Base-by-base conservation (phyloP, 352 stramenopile genomes). In the Phytopythium sindhum region DNA sequence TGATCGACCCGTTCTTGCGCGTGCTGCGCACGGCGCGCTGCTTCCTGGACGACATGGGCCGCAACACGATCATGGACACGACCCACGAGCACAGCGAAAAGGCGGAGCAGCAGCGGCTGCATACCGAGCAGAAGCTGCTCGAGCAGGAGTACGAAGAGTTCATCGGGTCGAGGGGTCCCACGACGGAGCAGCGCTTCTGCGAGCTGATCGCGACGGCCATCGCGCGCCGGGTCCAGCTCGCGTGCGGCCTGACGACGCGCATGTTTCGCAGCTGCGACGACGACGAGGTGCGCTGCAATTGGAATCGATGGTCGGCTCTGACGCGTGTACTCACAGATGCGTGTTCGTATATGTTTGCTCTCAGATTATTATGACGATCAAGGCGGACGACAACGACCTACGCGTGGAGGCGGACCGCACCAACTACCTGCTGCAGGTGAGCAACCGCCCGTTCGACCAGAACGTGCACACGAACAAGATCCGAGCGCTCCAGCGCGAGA, bases 351-450 rank as follows among this genome's bases (percentile, higher is more conserved):
- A 45, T 11, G 19, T 9, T 7, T 42, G 35, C 28, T 39, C 10
- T 1, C 44, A 70, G 73, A 91, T 93, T 55, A 87, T 95, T 41
- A 90, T 95, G 81, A 88, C 79, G 6, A 81, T 93, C 64, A 90
- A 86, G 62, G 73, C 84, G 4, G 86, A 95, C 35, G 81, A 95
- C 65, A 79, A 86, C 31, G 84, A 95, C 59, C 62, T 95, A 41
- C 64, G 78, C 8, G 68, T 90, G 8, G 84, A 91, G 53, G 84
- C 86, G 1, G 86, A 92, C 59, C 86, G 86, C 47, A 81, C 70
- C 7, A 67, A 91, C 66, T 93, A 92, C 67, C 63, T 71, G 7
- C 70, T 93, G 51, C 84, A 93, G 47, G 69, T 92, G 8, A 89
- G 80, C 65, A 95, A 93, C 66, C 77, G 79, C 14, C 84, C 86